These are phyloP conservation scores for Acacia confusa DNA, from an alignment of 306 rosid species.

Conservation along the genomic window DNA sequence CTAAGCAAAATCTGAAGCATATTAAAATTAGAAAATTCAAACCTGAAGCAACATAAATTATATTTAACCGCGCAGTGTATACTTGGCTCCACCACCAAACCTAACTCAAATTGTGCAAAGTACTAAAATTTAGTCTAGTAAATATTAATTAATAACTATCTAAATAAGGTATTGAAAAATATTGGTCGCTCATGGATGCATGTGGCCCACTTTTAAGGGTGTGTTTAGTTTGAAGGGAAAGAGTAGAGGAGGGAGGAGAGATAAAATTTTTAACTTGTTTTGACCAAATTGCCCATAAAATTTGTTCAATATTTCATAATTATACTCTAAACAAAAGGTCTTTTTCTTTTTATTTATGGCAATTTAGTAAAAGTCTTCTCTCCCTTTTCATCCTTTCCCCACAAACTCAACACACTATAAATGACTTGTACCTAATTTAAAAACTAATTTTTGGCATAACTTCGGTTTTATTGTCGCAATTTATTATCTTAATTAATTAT, in stretches of 20 bases:
- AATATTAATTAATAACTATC: not conserved
- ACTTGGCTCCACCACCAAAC: not conserved
- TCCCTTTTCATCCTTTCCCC: too few relatives aligned
- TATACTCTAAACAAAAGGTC: too few relatives aligned
- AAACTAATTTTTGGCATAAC: not conserved
- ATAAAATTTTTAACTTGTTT: too few relatives aligned
- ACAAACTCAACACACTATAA: too few relatives aligned
- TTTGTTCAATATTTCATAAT: too few relatives aligned
- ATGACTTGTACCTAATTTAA: not conserved
- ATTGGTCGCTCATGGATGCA: not conserved
- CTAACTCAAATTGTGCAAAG: not conserved
- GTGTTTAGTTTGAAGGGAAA: too few relatives aligned
- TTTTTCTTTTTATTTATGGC: too few relatives aligned
- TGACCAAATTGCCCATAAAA: too few relatives aligned
- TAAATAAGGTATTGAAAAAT: not conserved
- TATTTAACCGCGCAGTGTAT: not conserved
- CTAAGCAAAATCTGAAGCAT: not conserved
- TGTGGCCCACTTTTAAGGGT: not conserved
- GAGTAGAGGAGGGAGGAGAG: too few relatives aligned
- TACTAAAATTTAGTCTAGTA: not conserved
- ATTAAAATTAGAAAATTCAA: not conserved
- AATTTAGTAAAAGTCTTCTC: too few relatives aligned
- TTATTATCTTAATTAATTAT: not conserved
- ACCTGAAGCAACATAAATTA: not conserved
- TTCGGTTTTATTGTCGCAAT: not conserved